Evolutionary conservation across 2,329 filamentous ascomycete genomes (phyloP), one percentile per base, ranked within the genome.

Genomic region (Ilyonectria mors-panacis): DNA sequence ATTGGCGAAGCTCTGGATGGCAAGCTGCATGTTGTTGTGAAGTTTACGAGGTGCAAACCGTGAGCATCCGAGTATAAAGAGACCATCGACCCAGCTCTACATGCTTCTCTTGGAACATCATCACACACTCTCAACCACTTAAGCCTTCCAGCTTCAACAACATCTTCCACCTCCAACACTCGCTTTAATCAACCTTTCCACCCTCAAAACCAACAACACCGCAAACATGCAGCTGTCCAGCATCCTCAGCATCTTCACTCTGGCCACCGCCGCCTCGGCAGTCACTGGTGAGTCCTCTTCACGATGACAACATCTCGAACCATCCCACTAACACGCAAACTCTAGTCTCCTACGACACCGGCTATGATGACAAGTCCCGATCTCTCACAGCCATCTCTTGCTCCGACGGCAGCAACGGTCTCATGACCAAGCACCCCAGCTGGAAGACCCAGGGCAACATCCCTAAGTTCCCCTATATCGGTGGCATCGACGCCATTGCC

Each of bases 341-440:
- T 35, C 7, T 76, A 79, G 92, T 94, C 76, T 91, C 91, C 70
- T 95, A 91, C 81, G 93, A 95, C 81, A 81, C 83, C 21, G 89
- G 86, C 77, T 96, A 93, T 82, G 93, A 95, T 77, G 82, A 91
- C 69, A 78, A 78, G 51, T 71, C 72, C 66, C 86, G 89, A 65
- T 84, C 87, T 50, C 78, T 95, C 61, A 84, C 81, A 37, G 78
- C 76, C 6, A 85, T 94, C 50, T 78, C 90, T 68, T 94, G 92
- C 87, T 92, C 89, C 35, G 89, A 93, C 76, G 92, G 92, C 61
- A 53, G 69, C 68, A 91, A 93, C 80, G 92, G 92, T 65, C 85
- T 94, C 68, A 88, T 88, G 69, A 89, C 86, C 73, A 68, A 68
- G 61, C 86, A 84, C 74, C 88, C 88, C 81, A 84, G 84, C 73